phyloP scores from a whole-genome alignment of 768 basidiomycete genomes.

The Pluteus cervinus region DNA sequence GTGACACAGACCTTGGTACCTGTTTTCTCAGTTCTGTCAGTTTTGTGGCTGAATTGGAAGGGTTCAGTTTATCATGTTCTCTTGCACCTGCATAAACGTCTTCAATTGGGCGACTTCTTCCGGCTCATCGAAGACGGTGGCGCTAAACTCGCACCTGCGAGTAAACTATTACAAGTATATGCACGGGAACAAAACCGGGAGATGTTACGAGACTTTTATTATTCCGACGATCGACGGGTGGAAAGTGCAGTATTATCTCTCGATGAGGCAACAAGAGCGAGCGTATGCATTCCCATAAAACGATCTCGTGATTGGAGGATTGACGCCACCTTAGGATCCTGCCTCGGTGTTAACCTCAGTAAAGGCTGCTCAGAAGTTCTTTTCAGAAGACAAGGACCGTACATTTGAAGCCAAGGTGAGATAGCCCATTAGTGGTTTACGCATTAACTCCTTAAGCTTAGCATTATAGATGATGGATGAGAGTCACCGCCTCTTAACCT shows the following conservation, averaged over 20 bases:
- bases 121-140: constrained; percentile 90
- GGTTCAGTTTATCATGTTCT: constrained; percentile 88
- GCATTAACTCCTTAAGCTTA: not conserved
- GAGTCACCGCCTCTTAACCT: constrained; percentile 59
- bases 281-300: constrained; percentile 32
- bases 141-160: constrained; percentile 63
- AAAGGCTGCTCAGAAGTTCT: constrained; percentile 85
- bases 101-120: constrained; percentile 90
- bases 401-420: constrained; percentile 84
- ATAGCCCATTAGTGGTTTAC: not conserved
- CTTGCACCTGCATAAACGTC: constrained; percentile 75
- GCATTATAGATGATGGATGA: constrained; percentile 84
- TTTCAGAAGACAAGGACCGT: constrained; percentile 91
- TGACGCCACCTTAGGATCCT: constrained; percentile 52
- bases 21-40: constrained; percentile 4
- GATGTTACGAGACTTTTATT: constrained; percentile 94
- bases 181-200: constrained; percentile 86
- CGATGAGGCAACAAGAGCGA: constrained; percentile 69
- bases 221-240: constrained; percentile 91
- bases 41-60: not conserved
- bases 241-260: constrained; percentile 89
- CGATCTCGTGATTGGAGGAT: not conserved
- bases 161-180: constrained; percentile 81
- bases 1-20: constrained; percentile 90
- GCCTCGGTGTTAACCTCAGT: constrained; percentile 63